A percentile compares a stretch with the other conserved stretches of the same genome.
phyloP scores from a whole-genome alignment of 352 stramenopile species.

The Pythium apleroticum region DNA sequence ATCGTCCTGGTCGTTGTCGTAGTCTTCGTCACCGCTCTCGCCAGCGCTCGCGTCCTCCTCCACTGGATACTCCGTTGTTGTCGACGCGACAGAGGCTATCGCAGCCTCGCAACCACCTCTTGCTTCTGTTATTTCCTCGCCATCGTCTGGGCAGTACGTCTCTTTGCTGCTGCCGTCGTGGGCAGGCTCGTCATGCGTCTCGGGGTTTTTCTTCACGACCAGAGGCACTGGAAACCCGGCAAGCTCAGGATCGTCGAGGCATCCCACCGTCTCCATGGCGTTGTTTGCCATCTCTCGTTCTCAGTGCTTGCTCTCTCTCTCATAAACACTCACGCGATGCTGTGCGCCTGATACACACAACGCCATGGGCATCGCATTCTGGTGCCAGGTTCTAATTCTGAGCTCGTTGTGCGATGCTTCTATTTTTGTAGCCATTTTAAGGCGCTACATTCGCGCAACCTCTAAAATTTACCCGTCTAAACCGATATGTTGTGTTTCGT shows the following conservation, averaged over 20 bases:
- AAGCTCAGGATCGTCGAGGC: background rate
- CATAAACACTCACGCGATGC: slow-evolving; percentile 4
- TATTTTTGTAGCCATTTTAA: slow-evolving; percentile 19
- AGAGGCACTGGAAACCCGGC: background rate
- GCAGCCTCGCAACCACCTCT: background rate
- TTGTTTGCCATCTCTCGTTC: slow-evolving; percentile 14
- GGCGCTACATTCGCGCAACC: slow-evolving; percentile 11
- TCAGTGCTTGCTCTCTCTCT: background rate
- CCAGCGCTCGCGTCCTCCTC: background rate
- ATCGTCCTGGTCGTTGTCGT: slow-evolving; percentile 7
- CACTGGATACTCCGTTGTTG: background rate
- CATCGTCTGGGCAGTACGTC: background rate
- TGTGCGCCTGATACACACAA: slow-evolving; percentile 1
- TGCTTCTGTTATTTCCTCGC: background rate
- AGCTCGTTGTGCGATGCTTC: background rate
- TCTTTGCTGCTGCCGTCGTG: background rate
- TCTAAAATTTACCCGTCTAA: background rate
- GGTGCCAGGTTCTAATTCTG: slow-evolving; percentile 14
- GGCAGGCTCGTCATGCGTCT: background rate
- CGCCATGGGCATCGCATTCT: background rate
- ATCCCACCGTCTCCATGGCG: slow-evolving; percentile 7
- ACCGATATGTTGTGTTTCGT: background rate
- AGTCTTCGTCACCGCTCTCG: slow-evolving; percentile 1
- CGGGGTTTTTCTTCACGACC: background rate
- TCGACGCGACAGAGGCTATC: background rate